Conservation (phyloP, 371 early-diverging fungal species). For the Hamiltosporidium tvaerminnensis region DNA sequence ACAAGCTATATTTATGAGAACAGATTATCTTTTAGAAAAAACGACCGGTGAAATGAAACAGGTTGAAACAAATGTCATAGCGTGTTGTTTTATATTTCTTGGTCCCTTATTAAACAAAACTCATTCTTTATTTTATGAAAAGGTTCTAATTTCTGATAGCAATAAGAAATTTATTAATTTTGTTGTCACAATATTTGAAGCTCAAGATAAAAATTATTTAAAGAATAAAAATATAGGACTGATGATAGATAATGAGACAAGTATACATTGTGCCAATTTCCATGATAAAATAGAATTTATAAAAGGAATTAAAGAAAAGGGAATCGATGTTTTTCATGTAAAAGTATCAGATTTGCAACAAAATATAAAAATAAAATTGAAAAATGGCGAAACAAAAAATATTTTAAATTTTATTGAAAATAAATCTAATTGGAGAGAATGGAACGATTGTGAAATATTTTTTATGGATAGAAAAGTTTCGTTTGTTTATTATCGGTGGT, state of each 20-base stretch:
- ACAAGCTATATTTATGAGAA: conserved; percentile 8
- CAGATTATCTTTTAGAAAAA: conserved; percentile 29
- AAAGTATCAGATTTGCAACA: conserved; percentile 10
- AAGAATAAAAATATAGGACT: conserved; percentile 3
- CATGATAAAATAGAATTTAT: conserved; percentile 25
- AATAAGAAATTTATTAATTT: conserved; percentile 12
- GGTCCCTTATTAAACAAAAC: conserved; percentile 13
- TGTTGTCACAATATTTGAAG: neutral
- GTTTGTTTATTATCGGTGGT: conserved; percentile 35
- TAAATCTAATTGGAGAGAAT: neutral
- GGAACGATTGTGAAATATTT: neutral
- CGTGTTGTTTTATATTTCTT: conserved; percentile 19
- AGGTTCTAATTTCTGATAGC: conserved; percentile 7
- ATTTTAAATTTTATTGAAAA: conserved; percentile 2
- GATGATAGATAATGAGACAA: conserved; percentile 16
- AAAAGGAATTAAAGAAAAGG: neutral
- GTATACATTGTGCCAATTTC: conserved; percentile 7
- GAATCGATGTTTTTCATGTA: conserved; percentile 14
- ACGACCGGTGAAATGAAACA: conserved; percentile 17
- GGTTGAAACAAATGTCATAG: conserved; percentile 35
- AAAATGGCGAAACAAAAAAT: neutral
- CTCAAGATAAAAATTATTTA: conserved; percentile 7
- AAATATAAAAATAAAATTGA: neutral
- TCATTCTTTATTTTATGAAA: conserved; percentile 9
- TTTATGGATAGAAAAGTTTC: conserved; percentile 10